phyloP scores from a whole-genome alignment of 768 basidiomycete genomes.

The Piloderma croceum region DNA sequence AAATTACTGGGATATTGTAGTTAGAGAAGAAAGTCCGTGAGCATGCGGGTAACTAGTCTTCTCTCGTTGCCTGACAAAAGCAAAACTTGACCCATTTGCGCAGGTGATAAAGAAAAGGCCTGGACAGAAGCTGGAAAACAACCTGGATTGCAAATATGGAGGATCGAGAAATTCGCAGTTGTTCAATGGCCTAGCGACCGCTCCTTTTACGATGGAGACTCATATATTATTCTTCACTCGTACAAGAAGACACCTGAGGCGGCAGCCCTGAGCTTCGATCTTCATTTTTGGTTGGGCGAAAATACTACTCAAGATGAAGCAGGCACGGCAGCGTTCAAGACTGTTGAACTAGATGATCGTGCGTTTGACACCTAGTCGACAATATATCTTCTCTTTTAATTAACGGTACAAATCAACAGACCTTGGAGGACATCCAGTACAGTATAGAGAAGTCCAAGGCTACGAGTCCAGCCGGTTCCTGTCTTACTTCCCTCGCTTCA shows the following conservation, averaged over 20 bases:
- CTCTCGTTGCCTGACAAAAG: conserved; percentile 49
- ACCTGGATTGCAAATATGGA: conserved; percentile 50
- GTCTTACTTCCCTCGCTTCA: conserved; percentile 45
- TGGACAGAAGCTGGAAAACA: conserved; percentile 44
- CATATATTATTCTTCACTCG: conserved; percentile 63
- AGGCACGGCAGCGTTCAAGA: conserved; percentile 60
- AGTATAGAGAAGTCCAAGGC: conserved; percentile 58
- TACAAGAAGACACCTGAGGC: conserved; percentile 49
- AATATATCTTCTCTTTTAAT: neutral
- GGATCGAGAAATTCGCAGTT: conserved; percentile 51
- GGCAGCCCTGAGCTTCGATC: conserved; percentile 44
- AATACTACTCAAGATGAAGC: conserved; percentile 57
- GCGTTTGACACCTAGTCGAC: conserved; percentile 14
- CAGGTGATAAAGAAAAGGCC: conserved; percentile 44
- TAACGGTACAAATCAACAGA: conserved; percentile 27
- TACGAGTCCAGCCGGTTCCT: conserved; percentile 49
- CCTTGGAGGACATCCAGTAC: conserved; percentile 49
- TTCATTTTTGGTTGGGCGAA: conserved; percentile 63
- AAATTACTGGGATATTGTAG: neutral
- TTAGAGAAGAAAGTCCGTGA: neutral
- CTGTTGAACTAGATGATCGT: conserved; percentile 64
- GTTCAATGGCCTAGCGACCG: conserved; percentile 48
- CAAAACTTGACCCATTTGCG: conserved; percentile 46
- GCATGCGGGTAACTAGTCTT: too few species aligned
- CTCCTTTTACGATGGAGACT: conserved; percentile 59